phyloP scores from a whole-genome alignment of 1,284 basidiomycete species.

The Neonothopanus nambi region DNA sequence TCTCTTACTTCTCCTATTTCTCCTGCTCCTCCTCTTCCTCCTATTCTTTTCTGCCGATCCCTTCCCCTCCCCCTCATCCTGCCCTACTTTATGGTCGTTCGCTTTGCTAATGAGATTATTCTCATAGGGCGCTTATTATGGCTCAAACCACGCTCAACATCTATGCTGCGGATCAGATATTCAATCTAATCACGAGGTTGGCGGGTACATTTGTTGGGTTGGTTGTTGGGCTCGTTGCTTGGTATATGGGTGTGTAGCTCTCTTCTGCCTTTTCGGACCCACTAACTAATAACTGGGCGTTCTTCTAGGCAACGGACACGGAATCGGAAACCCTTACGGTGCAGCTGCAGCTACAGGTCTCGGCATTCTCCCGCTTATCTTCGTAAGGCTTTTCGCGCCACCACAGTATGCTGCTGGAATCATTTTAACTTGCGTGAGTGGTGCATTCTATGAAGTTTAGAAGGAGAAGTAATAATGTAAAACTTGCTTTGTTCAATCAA shows the following conservation, averaged over 20 bases:
- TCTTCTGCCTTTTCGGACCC: conserved; percentile 1
- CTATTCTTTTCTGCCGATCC: too few relatives aligned
- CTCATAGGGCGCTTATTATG: conserved; percentile 63
- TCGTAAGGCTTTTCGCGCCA: conserved; percentile 52
- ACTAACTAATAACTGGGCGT: neutral
- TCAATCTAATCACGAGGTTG: conserved; percentile 49
- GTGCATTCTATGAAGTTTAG: neutral
- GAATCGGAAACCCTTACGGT: conserved; percentile 60
- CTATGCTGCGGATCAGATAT: conserved; percentile 63
- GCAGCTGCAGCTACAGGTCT: conserved; percentile 53
- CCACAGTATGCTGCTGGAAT: conserved; percentile 38
- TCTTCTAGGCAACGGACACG: conserved; percentile 44
- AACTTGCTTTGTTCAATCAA: conserved; percentile 17
- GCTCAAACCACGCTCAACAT: conserved; percentile 64
- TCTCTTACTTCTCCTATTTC: neutral
- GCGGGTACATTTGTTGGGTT: conserved; percentile 46
- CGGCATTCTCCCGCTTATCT: conserved; percentile 53
- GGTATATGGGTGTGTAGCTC: conserved; percentile 49
- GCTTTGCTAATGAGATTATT: too few relatives aligned
- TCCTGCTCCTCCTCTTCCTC: neutral
- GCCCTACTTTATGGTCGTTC: neutral
- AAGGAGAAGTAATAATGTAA: neutral
- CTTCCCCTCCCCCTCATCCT: neutral
- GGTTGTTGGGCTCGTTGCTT: conserved; percentile 52
- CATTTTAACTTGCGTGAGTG: conserved; percentile 38